Evolutionary conservation across 176 grass and related monocot species (phyloP).

Genomic region (Miscanthus lutarioriparius): DNA sequence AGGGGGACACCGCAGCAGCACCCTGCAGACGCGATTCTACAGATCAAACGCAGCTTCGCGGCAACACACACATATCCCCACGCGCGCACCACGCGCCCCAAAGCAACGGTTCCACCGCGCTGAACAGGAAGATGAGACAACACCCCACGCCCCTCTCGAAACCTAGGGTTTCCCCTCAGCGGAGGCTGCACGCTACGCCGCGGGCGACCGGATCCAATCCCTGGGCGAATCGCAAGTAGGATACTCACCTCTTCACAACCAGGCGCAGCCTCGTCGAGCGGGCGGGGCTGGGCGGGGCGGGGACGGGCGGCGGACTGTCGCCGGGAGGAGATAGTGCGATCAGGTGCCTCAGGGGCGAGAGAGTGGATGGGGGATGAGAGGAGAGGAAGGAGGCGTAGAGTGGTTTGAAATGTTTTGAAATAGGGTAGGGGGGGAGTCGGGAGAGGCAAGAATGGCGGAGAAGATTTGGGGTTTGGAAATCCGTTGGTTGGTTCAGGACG

Average conservation of each 20-base stretch:
- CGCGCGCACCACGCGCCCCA: not conserved
- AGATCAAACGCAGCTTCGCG: slow-evolving; percentile 22
- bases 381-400: not conserved
- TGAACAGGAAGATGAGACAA: not conserved
- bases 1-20: not conserved
- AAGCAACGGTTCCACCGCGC: not conserved
- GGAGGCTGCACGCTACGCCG: not conserved
- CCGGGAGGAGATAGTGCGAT: not conserved
- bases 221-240: slow-evolving; percentile 8
- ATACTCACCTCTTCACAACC: slow-evolving; percentile 34
- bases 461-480: slow-evolving; percentile 26
- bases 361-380: not conserved
- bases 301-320: not conserved
- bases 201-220: slow-evolving; percentile 7
- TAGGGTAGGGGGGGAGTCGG: not conserved
- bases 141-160: not conserved
- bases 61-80: not conserved
- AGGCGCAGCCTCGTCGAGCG: slow-evolving; percentile 18
- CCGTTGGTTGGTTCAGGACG: not conserved
- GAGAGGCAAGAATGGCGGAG: slow-evolving; percentile 18
- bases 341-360: not conserved
- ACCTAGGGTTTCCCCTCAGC: slow-evolving; percentile 22
- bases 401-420: slow-evolving; percentile 63
- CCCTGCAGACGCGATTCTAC: slow-evolving; percentile 23
- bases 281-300: not conserved